Percentiles rank a stretch among this genome's conserved stretches.
phyloP scores from a whole-genome alignment of 805 yeast species.

The Sugiyamaella americana region DNA sequence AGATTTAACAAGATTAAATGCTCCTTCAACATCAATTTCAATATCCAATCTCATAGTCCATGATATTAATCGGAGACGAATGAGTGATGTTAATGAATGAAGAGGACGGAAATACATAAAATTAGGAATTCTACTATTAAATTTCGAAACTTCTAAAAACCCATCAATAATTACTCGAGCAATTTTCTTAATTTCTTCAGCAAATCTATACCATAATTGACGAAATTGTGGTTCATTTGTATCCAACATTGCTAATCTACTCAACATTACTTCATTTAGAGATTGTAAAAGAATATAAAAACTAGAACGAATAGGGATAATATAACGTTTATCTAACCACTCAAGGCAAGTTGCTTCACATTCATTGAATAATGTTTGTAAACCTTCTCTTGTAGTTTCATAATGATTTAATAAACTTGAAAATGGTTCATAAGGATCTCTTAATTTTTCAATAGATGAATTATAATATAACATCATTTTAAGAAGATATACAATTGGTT shows the following conservation, averaged over 20 bases:
- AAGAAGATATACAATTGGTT: slow-evolving; percentile 6
- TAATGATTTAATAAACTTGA: not conserved
- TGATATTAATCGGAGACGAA: slow-evolving; percentile 14
- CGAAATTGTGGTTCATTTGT: slow-evolving; percentile 1
- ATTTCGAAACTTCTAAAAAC: slow-evolving; percentile 7
- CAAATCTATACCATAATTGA: slow-evolving; percentile 6
- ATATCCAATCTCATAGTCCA: slow-evolving; percentile 18
- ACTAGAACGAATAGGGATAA: not conserved
- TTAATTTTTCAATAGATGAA: slow-evolving; percentile 2
- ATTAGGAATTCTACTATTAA: slow-evolving; percentile 13
- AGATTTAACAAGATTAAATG: slow-evolving; percentile 18
- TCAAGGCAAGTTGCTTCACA: not conserved
- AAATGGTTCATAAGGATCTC: slow-evolving; percentile 1
- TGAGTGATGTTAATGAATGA: slow-evolving; percentile 17
- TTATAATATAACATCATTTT: slow-evolving; percentile 10
- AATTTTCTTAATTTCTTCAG: slow-evolving; percentile 4
- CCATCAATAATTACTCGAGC: slow-evolving; percentile 8
- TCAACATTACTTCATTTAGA: slow-evolving; percentile 10
- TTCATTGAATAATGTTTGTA: not conserved
- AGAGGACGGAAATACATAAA: slow-evolving; percentile 21
- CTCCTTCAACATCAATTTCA: slow-evolving; percentile 26
- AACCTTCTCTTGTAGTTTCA: not conserved
- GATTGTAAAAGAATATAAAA: slow-evolving; percentile 4
- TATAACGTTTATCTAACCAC: slow-evolving; percentile 6
- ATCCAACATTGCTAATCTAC: slow-evolving; percentile 3